A percentile compares a stretch with the other conserved stretches of the same genome.
Conservation (phyloP, 257 asterid species). For the Sherardia arvensis region DNA sequence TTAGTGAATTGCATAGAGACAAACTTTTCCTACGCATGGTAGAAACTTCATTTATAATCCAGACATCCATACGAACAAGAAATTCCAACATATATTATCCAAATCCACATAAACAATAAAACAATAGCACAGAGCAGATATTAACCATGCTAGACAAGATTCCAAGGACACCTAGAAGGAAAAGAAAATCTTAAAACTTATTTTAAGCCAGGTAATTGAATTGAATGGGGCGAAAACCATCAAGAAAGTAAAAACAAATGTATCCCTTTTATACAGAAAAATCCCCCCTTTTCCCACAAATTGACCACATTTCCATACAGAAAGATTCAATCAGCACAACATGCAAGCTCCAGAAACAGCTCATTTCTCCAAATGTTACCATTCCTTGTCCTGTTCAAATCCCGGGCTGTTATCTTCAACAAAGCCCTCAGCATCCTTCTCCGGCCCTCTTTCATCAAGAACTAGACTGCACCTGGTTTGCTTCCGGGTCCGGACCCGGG, state of each 20-base stretch:
- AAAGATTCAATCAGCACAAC: neutral
- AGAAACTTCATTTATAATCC: neutral
- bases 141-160: neutral
- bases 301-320: neutral
- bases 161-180: neutral
- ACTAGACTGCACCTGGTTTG: constrained; percentile 2
- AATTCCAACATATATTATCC: neutral
- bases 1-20: neutral
- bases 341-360: neutral
- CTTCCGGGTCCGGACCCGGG: constrained; percentile 10
- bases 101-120: neutral
- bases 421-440: constrained; percentile 28
- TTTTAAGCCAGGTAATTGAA: neutral
- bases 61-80: neutral
- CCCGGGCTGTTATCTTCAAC: constrained; percentile 45
- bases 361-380: constrained; percentile 11
- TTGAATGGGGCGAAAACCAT: neutral
- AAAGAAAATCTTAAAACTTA: neutral
- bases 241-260: neutral
- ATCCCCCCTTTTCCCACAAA: neutral
- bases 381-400: constrained; percentile 26
- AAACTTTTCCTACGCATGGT: neutral
- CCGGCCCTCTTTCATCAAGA: constrained; percentile 15
- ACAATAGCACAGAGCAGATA: neutral
- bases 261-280: neutral